These are phyloP conservation scores for Dentiscutata heterogama DNA, from an alignment of 371 early-diverging fungal genomes.

Conservation along the genomic window DNA sequence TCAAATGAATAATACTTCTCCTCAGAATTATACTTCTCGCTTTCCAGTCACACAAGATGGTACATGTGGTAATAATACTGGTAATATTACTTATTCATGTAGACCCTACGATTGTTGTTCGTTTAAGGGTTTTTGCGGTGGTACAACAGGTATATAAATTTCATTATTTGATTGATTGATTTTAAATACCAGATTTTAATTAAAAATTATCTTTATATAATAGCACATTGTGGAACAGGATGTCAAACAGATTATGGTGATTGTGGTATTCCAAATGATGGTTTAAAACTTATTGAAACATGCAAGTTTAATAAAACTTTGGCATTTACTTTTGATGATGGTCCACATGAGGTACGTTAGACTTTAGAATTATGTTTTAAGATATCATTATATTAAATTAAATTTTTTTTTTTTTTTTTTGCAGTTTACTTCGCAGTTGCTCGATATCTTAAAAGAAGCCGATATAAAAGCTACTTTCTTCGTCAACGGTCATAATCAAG, in stretches of 20 bases:
- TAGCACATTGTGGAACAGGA: constrained; percentile 12
- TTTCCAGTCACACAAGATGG: not conserved
- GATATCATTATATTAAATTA: not conserved
- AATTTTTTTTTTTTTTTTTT: not conserved
- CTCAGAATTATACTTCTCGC: too few species aligned
- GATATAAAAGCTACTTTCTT: constrained; percentile 75
- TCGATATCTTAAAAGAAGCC: constrained; percentile 60
- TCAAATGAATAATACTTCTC: too few species aligned
- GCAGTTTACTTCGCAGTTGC: constrained; percentile 54
- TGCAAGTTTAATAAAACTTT: constrained; percentile 29
- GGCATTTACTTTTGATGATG: constrained; percentile 49
- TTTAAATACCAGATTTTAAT: not conserved
- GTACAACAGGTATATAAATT: not conserved
- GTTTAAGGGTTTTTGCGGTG: not conserved
- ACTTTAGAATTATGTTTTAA: not conserved
- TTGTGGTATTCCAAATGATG: not conserved
- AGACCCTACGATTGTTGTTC: not conserved
- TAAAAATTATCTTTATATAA: not conserved
- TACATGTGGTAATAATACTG: not conserved
- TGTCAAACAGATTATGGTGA: not conserved
- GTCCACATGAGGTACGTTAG: constrained; percentile 23
- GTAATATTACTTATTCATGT: not conserved
- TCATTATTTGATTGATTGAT: not conserved
- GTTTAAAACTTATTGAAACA: not conserved
- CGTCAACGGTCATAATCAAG: constrained; percentile 59